Conservation (phyloP, 345 rosid species). For the Turnera subulata region DNA sequence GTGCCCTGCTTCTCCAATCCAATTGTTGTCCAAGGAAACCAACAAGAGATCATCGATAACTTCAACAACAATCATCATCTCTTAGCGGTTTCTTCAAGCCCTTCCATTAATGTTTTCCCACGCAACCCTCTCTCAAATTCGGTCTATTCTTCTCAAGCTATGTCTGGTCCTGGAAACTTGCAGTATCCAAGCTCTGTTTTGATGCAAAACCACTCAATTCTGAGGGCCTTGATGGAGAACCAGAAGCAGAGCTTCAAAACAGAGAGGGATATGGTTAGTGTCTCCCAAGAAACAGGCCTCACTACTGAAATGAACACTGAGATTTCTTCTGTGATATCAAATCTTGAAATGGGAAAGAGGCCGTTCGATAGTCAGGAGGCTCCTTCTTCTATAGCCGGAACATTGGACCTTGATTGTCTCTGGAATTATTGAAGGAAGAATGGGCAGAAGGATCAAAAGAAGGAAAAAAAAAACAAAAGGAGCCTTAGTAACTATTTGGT, state of each 20-base stretch:
- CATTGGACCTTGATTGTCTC: constrained; percentile 47
- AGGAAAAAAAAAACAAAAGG: neutral
- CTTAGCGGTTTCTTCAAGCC: constrained; percentile 20
- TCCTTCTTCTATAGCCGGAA: constrained; percentile 47
- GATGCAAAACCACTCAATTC: constrained; percentile 43
- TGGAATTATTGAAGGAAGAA: constrained; percentile 54
- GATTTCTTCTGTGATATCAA: constrained; percentile 50
- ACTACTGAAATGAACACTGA: constrained; percentile 48
- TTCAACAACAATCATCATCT: constrained; percentile 40
- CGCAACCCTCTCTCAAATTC: constrained; percentile 33
- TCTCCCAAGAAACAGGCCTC: constrained; percentile 55
- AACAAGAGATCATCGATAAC: constrained; percentile 28
- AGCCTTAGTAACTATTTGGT: constrained; percentile 2
- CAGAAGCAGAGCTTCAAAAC: constrained; percentile 31
- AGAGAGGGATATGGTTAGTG: constrained; percentile 37
- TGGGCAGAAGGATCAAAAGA: neutral
- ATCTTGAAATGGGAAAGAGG: constrained; percentile 42
- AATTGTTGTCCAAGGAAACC: constrained; percentile 30
- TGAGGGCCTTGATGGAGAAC: constrained; percentile 46
- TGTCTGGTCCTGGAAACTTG: constrained; percentile 19
- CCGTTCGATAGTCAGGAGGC: constrained; percentile 39
- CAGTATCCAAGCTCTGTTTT: constrained; percentile 35
- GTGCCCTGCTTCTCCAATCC: constrained; percentile 85
- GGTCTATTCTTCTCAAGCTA: constrained; percentile 31
- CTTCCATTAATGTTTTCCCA: constrained; percentile 14